Percentiles rank a stretch among this genome's conserved stretches.
Evolutionary conservation across 1,139 yeast genomes (phyloP).

Genomic region (Geotrichum cucujoidarum): DNA sequence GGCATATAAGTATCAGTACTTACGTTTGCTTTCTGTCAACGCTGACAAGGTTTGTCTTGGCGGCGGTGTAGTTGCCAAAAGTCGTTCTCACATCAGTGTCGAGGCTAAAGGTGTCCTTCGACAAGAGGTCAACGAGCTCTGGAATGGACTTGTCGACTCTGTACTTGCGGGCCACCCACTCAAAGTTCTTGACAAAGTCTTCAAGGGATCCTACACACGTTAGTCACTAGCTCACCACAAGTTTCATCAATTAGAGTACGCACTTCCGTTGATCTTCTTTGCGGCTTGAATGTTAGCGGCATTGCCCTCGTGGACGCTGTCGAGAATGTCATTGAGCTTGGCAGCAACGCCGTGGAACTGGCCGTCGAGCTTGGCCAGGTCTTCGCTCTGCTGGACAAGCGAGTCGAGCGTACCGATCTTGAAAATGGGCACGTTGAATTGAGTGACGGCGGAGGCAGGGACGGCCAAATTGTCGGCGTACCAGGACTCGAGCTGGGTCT

Average conservation of each 20-base stretch:
- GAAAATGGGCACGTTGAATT: slow-evolving; percentile 72
- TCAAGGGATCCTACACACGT: slow-evolving; percentile 40
- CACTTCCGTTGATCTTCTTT: slow-evolving; percentile 45
- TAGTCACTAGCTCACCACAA: background rate
- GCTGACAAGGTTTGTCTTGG: slow-evolving; percentile 76
- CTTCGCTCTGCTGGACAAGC: slow-evolving; percentile 85
- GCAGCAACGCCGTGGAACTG: slow-evolving; percentile 64
- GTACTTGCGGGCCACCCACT: slow-evolving; percentile 85
- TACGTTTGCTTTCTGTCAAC: slow-evolving; percentile 81
- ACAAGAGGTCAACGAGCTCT: slow-evolving; percentile 63
- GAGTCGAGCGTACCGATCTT: slow-evolving; percentile 94
- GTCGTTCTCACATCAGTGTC: slow-evolving; percentile 77
- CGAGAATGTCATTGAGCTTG: slow-evolving; percentile 72
- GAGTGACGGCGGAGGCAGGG: slow-evolving; percentile 29
- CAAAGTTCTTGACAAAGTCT: slow-evolving; percentile 65
- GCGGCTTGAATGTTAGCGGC: slow-evolving; percentile 43
- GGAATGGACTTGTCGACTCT: slow-evolving; percentile 78
- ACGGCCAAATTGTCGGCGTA: slow-evolving; percentile 29
- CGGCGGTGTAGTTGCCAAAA: slow-evolving; percentile 67
- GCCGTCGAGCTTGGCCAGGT: slow-evolving; percentile 69
- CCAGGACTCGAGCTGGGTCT: slow-evolving; percentile 41
- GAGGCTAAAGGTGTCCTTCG: slow-evolving; percentile 72
- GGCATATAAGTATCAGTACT: slow-evolving; percentile 14
- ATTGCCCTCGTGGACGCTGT: slow-evolving; percentile 46
- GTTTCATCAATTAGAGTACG: background rate